These are phyloP conservation scores for Diplodia intermedia DNA, from an alignment of 2,329 filamentous ascomycete genomes.

Conservation along the genomic window DNA sequence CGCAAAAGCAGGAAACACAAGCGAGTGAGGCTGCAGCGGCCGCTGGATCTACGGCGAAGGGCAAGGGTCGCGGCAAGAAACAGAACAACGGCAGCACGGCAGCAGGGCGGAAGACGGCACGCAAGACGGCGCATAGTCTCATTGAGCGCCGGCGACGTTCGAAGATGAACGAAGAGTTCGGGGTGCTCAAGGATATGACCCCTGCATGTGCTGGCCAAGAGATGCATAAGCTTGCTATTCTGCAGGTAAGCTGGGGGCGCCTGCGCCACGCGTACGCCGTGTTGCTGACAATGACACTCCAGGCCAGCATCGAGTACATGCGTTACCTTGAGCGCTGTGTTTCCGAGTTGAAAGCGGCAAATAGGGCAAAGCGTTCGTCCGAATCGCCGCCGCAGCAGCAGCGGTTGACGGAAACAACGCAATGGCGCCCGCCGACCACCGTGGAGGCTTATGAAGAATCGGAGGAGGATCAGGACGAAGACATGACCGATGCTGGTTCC, in stretches of 20 bases:
- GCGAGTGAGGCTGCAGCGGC: constrained; percentile 31
- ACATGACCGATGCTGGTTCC: constrained; percentile 48
- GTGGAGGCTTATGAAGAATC: constrained; percentile 43
- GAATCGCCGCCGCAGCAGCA: neutral
- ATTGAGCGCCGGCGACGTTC: constrained; percentile 89
- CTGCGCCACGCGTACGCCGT: neutral
- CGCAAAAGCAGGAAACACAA: constrained; percentile 31
- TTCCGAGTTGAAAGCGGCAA: constrained; percentile 68
- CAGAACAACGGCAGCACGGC: constrained; percentile 73
- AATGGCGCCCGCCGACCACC: constrained; percentile 37
- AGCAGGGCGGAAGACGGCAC: constrained; percentile 90
- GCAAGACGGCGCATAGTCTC: constrained; percentile 94
- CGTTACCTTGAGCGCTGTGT: constrained; percentile 93
- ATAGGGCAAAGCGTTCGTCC: constrained; percentile 9
- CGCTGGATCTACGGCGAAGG: constrained; percentile 33
- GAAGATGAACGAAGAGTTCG: constrained; percentile 99
- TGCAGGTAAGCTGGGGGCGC: constrained; percentile 68
- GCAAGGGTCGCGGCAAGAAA: constrained; percentile 65
- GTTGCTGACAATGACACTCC: constrained; percentile 14
- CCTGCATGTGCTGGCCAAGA: constrained; percentile 91
- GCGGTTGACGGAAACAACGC: constrained; percentile 34
- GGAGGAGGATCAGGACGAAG: constrained; percentile 55
- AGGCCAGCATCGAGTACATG: constrained; percentile 97
- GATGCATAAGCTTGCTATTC: constrained; percentile 96
- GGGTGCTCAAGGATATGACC: constrained; percentile 90